Evolutionary conservation across 495 filamentous ascomycete species (phyloP), one percentile per base, ranked within the genome.

Genomic region (Hyaloscypha variabilis): DNA sequence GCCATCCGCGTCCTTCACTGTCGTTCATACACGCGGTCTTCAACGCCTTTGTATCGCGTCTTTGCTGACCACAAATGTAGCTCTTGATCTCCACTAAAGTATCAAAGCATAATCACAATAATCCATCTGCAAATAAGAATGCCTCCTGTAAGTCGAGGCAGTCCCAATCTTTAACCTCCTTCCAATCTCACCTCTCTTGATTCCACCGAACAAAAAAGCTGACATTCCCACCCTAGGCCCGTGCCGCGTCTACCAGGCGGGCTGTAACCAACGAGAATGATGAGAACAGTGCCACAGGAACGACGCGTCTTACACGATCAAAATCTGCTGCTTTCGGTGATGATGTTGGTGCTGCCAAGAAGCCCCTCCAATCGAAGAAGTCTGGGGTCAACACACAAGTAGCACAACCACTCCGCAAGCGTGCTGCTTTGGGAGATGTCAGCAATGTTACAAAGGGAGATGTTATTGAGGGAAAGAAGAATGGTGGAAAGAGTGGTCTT

Each of bases 401-500:
- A 26, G 79, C 83, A 69, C 72, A 79, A 51, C 77, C 78, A 29
- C 73, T 73, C 14, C 83, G 88, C 72, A 89, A 87, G 75, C 90
- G 92, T 71, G 81, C 89, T 71, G 92, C 90, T 31, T 84, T 99
- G 23, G 93, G 92, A 28, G 94, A 99, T 82, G 89, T 97, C 65
- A 98, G 93, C 84, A 99, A 99, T 81, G 91, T 97, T 58, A 85
- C 85, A 63, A 97, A 97, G 78, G 80, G 77, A 25, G 91, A 94
- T 17, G 78, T 67, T 46, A 80, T 74, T 6, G 91, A 92, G 26
- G 85, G 79, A 30, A 94, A 96, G 85, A 97, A 96, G 80, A 75
- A 82, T 39, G 71, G 76, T 34, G 80, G 72, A 58, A 81, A 80
- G 69, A 66, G 61, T 49, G 89, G 87, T 54, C 77, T 91, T 24